These are phyloP conservation scores for Pseudogymnoascus sp. DNA, from an alignment of 2,329 filamentous ascomycete species.

Conservation along the genomic window DNA sequence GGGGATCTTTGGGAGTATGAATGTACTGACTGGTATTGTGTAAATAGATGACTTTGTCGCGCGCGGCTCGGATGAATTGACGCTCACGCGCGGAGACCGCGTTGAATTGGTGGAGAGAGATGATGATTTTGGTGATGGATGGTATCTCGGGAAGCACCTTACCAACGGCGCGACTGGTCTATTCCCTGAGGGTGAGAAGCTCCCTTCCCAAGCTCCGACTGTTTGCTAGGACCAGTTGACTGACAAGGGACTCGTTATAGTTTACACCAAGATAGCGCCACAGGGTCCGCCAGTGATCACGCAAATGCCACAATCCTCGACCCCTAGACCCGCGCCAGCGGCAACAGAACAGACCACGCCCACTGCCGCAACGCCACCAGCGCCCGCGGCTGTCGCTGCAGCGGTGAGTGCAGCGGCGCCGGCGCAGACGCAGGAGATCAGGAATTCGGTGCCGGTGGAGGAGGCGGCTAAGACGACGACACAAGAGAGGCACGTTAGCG, in stretches of 20 bases:
- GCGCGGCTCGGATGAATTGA: conserved; percentile 87
- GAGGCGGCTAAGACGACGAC: conserved; percentile 7
- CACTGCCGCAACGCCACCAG: conserved; percentile 3
- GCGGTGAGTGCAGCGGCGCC: conserved; percentile 12
- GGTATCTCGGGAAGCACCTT: conserved; percentile 71
- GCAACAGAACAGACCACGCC: neutral
- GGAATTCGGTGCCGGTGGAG: neutral
- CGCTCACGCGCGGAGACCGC: conserved; percentile 72
- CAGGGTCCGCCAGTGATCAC: conserved; percentile 18
- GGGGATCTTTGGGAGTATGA: neutral
- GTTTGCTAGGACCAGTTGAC: conserved; percentile 21
- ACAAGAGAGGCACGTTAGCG: conserved; percentile 25
- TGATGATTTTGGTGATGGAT: conserved; percentile 82
- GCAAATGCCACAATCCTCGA: neutral
- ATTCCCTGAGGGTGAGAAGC: conserved; percentile 66
- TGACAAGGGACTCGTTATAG: conserved; percentile 17
- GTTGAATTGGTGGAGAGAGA: conserved; percentile 78
- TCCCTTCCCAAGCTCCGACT: conserved; percentile 26
- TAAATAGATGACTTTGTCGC: conserved; percentile 81
- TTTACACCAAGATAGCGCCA: conserved; percentile 30
- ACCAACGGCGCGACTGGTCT: conserved; percentile 66
- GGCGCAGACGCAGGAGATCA: neutral
- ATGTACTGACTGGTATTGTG: too few relatives aligned
- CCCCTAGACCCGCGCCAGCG: neutral
- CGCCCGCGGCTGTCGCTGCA: conserved; percentile 14